These are phyloP conservation scores for Saxophila tyrrhenica DNA, from an alignment of 495 filamentous ascomycete genomes.

Conservation along the genomic window DNA sequence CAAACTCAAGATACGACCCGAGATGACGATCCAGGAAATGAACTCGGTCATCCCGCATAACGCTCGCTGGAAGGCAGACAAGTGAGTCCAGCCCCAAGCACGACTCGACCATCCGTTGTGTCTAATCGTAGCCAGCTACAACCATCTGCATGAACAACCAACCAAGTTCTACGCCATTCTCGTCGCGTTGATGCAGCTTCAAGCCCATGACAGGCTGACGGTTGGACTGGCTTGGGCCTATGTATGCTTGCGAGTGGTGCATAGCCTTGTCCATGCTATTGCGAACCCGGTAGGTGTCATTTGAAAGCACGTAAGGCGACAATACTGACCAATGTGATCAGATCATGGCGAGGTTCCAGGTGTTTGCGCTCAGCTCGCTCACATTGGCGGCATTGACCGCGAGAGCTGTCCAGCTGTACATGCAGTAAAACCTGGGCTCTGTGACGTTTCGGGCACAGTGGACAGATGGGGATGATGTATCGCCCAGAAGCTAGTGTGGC, in stretches of 20 bases:
- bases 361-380: conserved; percentile 14
- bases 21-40: background rate
- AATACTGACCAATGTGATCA: background rate
- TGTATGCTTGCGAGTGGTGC: conserved; percentile 20
- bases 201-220: conserved; percentile 5
- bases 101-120: conserved; percentile 8
- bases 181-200: conserved; percentile 15
- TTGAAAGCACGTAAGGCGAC: background rate
- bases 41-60: background rate
- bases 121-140: too few relatives aligned
- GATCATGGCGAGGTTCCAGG: conserved; percentile 19
- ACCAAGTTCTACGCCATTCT: conserved; percentile 23
- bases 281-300: conserved; percentile 8
- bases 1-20: conserved; percentile 1
- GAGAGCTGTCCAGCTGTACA: conserved; percentile 6
- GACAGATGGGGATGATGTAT: too few relatives aligned
- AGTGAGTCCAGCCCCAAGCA: background rate
- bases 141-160: conserved; percentile 22
- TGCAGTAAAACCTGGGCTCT: background rate
- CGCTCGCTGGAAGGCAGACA: background rate
- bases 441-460: too few relatives aligned
- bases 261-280: conserved; percentile 18
- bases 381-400: conserved; percentile 20
- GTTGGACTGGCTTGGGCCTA: conserved; percentile 23
- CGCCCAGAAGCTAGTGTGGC: too few relatives aligned